Percentiles rank a stretch among this genome's conserved stretches.
phyloP scores from a whole-genome alignment of 2,329 filamentous ascomycete genomes.

The Lomentospora prolificans region DNA sequence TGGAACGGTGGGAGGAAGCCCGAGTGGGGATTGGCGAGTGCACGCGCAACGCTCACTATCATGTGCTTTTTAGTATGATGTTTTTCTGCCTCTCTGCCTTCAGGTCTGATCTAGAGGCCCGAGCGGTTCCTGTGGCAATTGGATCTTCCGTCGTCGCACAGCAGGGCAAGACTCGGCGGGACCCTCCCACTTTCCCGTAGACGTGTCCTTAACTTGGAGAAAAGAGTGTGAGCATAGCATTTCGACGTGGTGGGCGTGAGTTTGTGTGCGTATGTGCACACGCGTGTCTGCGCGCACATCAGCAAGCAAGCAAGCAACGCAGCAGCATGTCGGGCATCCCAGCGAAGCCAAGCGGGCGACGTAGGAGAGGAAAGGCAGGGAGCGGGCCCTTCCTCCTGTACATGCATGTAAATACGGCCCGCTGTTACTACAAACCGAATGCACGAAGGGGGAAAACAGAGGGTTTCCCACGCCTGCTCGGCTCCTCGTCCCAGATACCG shows the following conservation, averaged over 20 bases:
- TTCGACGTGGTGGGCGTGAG: background rate
- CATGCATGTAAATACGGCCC: background rate
- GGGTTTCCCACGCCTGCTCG: background rate
- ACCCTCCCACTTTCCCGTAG: background rate
- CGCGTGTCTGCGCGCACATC: no score
- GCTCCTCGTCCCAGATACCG: no score
- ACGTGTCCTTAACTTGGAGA: background rate
- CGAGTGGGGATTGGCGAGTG: no score
- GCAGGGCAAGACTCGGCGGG: background rate
- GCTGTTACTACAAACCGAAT: background rate
- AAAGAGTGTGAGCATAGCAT: background rate
- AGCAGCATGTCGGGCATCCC: background rate
- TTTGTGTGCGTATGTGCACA: no score
- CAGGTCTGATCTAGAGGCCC: background rate
- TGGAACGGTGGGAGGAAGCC: no score
- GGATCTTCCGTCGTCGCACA: slow-evolving; percentile 1
- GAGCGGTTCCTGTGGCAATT: background rate
- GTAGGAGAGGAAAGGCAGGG: background rate
- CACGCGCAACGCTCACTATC: no score
- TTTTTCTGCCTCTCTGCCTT: background rate
- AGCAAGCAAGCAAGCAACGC: no score
- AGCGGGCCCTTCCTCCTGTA: background rate
- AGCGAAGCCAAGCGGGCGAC: background rate
- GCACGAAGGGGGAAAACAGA: background rate
- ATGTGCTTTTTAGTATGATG: background rate